Evolutionary conservation across 2,329 filamentous ascomycete species (phyloP).

Genomic region (Pseudodiploospora longispora): DNA sequence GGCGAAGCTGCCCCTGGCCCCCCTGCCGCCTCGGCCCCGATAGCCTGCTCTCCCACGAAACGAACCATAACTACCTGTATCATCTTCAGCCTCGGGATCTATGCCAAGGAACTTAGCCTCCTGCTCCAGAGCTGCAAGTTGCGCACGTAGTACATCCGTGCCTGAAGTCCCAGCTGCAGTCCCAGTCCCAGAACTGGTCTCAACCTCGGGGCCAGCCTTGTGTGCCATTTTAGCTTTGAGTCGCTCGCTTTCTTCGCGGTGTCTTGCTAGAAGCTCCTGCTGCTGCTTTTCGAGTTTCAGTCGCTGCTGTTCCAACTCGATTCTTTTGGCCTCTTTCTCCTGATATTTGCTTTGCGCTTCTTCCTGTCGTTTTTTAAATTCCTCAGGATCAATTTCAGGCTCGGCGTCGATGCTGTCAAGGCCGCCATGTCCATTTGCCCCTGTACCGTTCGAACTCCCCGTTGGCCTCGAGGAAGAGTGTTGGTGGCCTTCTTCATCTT

Average conservation of each 20-base stretch:
- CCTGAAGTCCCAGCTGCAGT: conserved; percentile 29
- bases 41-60: conserved; percentile 33
- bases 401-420: conserved; percentile 23
- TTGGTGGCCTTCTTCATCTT: conserved; percentile 36
- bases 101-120: conserved; percentile 65
- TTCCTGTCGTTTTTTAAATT: conserved; percentile 59
- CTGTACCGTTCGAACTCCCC: conserved; percentile 8
- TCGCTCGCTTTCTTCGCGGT: conserved; percentile 59
- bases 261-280: conserved; percentile 52
- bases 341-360: conserved; percentile 64
- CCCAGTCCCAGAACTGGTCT: neutral
- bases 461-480: conserved; percentile 17
- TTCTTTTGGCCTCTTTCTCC: conserved; percentile 53
- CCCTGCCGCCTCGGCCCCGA: conserved; percentile 24
- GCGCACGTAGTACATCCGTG: conserved; percentile 60
- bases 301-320: conserved; percentile 54
- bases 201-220: conserved; percentile 20
- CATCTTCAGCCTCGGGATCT: conserved; percentile 45
- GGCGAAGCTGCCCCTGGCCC: conserved; percentile 22
- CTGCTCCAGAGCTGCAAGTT: conserved; percentile 63
- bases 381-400: conserved; percentile 59
- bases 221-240: conserved; percentile 46
- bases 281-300: conserved; percentile 59
- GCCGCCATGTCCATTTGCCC: conserved; percentile 9
- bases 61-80: conserved; percentile 20